Evolutionary conservation across 352 stramenopile genomes (phyloP).

Genomic region (Phytophthora pini): DNA sequence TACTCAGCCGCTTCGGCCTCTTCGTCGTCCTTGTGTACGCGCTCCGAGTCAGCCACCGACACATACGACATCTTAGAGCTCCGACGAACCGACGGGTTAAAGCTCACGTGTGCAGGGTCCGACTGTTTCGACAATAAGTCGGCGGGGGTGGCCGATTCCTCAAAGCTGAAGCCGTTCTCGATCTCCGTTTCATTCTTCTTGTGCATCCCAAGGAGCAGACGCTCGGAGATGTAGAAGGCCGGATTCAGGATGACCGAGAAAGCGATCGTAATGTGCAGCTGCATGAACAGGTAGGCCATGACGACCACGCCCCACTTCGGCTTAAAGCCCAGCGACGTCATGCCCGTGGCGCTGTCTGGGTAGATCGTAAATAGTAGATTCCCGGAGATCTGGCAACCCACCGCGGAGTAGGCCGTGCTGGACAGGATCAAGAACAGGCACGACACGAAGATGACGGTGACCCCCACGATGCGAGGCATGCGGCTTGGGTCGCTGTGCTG

Average conservation of each 20-base stretch:
- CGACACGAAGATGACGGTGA: constrained; percentile 62
- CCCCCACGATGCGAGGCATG: constrained; percentile 63
- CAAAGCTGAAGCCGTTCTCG: constrained; percentile 30
- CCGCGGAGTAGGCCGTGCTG: constrained; percentile 50
- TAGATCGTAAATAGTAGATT: constrained; percentile 77
- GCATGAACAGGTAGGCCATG: constrained; percentile 55
- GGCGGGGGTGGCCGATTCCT: constrained; percentile 20
- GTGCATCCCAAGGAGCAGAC: constrained; percentile 51
- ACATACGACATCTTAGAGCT: constrained; percentile 56
- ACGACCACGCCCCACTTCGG: constrained; percentile 46
- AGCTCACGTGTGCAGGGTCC: neutral
- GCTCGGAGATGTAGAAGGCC: constrained; percentile 51
- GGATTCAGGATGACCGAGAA: constrained; percentile 54
- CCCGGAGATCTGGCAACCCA: constrained; percentile 71
- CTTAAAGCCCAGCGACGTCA: constrained; percentile 47
- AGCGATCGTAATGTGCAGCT: constrained; percentile 58
- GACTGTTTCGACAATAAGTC: constrained; percentile 29
- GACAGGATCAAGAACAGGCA: constrained; percentile 58
- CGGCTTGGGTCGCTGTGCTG: constrained; percentile 61
- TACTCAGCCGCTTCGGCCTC: constrained; percentile 44
- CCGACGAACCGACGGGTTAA: constrained; percentile 19
- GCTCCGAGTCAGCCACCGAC: constrained; percentile 48
- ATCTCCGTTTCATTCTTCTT: constrained; percentile 33
- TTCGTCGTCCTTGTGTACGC: constrained; percentile 35
- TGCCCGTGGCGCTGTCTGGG: constrained; percentile 32